phyloP scores from a whole-genome alignment of 2,329 filamentous ascomycete species.

The Byssothecium circinans region DNA sequence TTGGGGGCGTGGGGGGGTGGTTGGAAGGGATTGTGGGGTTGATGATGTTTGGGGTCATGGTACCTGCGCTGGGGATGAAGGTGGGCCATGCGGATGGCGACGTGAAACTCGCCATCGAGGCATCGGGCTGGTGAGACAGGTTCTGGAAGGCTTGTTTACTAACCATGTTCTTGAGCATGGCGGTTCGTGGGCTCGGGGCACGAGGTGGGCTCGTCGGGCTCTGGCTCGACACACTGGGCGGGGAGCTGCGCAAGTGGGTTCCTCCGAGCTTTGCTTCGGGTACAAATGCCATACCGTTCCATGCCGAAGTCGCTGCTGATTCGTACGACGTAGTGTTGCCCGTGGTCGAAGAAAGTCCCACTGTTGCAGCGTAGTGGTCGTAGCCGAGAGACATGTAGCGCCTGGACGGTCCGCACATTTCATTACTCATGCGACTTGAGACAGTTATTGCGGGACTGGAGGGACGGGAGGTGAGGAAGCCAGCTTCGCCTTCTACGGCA shows the following conservation, averaged over 20 bases:
- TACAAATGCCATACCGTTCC: slow-evolving; percentile 4
- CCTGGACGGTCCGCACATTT: slow-evolving; percentile 23
- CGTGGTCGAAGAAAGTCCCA: slow-evolving; percentile 18
- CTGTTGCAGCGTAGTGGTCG: slow-evolving; percentile 6
- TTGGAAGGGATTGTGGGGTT: background rate
- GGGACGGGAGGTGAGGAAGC: slow-evolving; percentile 5
- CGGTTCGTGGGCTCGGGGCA: slow-evolving; percentile 24
- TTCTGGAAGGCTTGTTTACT: slow-evolving; percentile 19
- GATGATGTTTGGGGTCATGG: background rate
- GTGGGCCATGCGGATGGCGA: background rate
- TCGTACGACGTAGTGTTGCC: background rate
- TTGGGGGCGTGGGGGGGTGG: background rate
- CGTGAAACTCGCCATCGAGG: background rate
- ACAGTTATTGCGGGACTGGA: slow-evolving; percentile 8
- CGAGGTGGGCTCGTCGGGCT: slow-evolving; percentile 23
- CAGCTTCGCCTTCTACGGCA: slow-evolving; percentile 18
- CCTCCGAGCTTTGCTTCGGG: slow-evolving; percentile 4
- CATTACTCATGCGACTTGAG: slow-evolving; percentile 29
- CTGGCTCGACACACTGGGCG: slow-evolving; percentile 2
- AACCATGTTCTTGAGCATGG: slow-evolving; percentile 29
- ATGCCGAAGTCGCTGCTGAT: background rate
- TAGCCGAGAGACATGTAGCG: slow-evolving; percentile 17
- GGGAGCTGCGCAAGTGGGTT: slow-evolving; percentile 1
- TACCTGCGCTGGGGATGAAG: no score
- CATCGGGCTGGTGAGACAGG: slow-evolving; percentile 7